Evolutionary conservation across 345 rosid species (phyloP), one percentile per base, ranked within the genome.

Genomic region (Eucalyptus microcorys): DNA sequence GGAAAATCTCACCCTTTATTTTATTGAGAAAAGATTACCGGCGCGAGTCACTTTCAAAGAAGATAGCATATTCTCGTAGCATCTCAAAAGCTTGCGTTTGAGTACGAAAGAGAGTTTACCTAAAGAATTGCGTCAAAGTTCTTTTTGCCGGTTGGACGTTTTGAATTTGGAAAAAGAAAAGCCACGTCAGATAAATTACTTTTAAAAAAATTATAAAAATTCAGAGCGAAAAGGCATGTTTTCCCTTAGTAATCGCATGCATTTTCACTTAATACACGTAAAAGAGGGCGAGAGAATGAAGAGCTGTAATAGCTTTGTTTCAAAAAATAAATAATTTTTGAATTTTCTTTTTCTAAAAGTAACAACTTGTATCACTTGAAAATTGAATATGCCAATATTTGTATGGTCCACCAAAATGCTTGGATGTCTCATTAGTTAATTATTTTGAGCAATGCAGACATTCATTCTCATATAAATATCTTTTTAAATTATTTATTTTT

Each of bases 391-490:
- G n/a, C n/a, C n/a, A 52, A 52, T 52, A 52, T 52, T 7, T 52
- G 5, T 52, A 3, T 52, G 57, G 57, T 61, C 34, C 6, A 26
- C 1, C 0, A 57, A 26, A 0, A 26, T 57, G n/a, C n/a, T 57
- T 52, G 26, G 1, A 21, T 52, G 2, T 52, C 26, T 52, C 26
- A 52, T 52, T 21, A 19, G 5, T 7, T 6, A 14, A 61, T 61
- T 61, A 27, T 14, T 6, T 61, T 14, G 15, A 61, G 16, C 4
- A 3, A 61, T 61, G 30, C 2, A 30, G 30, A 7, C 1, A 0
- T 61, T 30, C 34, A 30, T 61, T 61, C 15, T 61, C 17, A 61
- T 9, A n/a, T 6, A 27, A n/a, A 27, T 30, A 30, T 30, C 5
- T 61, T 61, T 27, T 61, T 27, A 61, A 61, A 61, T 13, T 14